These are phyloP conservation scores for Tuber aestivum DNA, from an alignment of 495 filamentous ascomycete species.

Conservation along the genomic window DNA sequence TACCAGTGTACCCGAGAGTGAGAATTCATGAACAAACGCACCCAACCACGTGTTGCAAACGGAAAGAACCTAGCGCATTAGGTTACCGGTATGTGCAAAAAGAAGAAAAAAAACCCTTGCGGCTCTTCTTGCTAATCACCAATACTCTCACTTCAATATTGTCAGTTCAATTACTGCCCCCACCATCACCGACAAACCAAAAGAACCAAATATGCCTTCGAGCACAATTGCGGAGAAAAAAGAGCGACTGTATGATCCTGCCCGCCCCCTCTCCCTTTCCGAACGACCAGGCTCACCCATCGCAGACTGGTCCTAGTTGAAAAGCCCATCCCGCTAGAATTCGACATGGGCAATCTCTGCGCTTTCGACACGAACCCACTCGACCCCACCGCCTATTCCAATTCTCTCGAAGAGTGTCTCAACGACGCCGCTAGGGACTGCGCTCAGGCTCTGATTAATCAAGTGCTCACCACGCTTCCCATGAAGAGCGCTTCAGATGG, in stretches of 20 bases:
- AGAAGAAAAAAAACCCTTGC: not conserved
- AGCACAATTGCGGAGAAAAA: conserved; percentile 15
- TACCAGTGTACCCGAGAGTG: not conserved
- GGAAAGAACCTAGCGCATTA: not conserved
- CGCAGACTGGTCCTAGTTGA: conserved; percentile 48
- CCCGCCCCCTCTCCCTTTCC: not conserved
- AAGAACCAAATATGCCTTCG: not conserved
- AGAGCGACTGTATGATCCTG: conserved; percentile 25
- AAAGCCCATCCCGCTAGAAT: conserved; percentile 82
- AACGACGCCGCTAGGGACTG: conserved; percentile 70
- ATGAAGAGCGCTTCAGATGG: conserved; percentile 60
- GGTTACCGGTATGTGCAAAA: not conserved
- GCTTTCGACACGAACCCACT: conserved; percentile 78
- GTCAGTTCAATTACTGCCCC: not conserved
- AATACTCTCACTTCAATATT: not conserved
- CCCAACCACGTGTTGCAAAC: not conserved
- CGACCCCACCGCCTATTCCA: conserved; percentile 45
- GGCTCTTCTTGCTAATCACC: not conserved
- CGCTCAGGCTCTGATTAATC: conserved; percentile 80
- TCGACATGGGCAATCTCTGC: conserved; percentile 82
- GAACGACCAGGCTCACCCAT: not conserved
- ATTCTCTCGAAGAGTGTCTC: conserved; percentile 53
- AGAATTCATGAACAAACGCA: not conserved
- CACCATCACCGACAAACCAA: not conserved
- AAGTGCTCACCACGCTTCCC: conserved; percentile 79